Base-by-base conservation (phyloP, 1,139 yeast species). In the Candida tunisiensis region DNA sequence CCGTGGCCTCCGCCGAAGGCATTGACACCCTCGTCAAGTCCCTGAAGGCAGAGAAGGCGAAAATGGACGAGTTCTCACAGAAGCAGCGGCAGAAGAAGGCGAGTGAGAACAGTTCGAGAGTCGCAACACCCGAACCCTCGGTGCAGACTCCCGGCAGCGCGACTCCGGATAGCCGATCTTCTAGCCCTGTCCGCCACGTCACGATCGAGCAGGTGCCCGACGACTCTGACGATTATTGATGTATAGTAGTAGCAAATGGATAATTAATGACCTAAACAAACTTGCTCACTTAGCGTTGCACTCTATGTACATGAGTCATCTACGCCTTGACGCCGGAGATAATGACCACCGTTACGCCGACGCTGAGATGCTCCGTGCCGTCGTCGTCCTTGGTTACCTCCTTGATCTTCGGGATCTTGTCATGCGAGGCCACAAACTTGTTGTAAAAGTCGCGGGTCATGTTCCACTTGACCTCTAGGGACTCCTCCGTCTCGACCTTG, bases 121-220 rank as follows among this genome's bases (percentile, higher is more conserved):
- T 4, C 19, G n/a, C n/a, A 17, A 17, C n/a, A 8, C 9, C 9
- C n/a, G 9, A 4, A 17, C 8, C 9, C 8, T 10, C 19, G 19
- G 11, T 4, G 14, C 22, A 10, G 22, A 10, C 4, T 4, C 9
- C 19, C 9, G n/a, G 9, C 5, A 7, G 19, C 9, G 8, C n/a
- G 19, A 17, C 4, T 4, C 19, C 19, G 9, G 9, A 10, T 9
- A 17, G 9, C n/a, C 19, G 19, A 4, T 4, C 19, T 4, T 8
- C 8, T 10, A 17, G n/a, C 5, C 8, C 4, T 18, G 19, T 31
- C n/a, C 25, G 45, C 16, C 31, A 31, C 13, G 45, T 41, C n/a
- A 31, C 33, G 4, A 33, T 41, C 11, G 45, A 41, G 23, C 31
- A 37, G 3, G 42, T 41, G 11, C 38, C 36, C 9, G 45, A 41